These are phyloP conservation scores for Termitomyces sp. DNA, from an alignment of 768 basidiomycete species.

Conservation along the genomic window DNA sequence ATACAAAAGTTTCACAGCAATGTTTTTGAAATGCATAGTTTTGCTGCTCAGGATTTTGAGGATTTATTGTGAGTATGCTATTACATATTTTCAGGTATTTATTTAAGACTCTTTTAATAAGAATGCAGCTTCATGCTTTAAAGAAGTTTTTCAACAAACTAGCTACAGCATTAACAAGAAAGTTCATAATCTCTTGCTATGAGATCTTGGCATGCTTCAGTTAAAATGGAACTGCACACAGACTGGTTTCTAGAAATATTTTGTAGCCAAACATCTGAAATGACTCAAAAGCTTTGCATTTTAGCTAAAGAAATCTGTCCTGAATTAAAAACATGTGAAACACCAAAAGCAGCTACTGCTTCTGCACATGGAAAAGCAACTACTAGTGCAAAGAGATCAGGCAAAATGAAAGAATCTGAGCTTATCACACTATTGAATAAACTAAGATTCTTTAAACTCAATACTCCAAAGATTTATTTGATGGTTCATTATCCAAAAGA, in stretches of 20 bases:
- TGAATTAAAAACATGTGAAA: constrained; percentile 11
- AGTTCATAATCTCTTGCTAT: too few relatives aligned
- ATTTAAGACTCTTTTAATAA: background rate
- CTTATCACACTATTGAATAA: background rate
- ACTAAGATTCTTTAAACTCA: background rate
- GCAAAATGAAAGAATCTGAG: background rate
- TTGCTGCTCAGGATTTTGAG: too few relatives aligned
- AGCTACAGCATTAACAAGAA: too few relatives aligned
- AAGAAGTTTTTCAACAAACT: background rate
- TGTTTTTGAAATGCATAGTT: too few relatives aligned
- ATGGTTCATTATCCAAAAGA: constrained; percentile 5
- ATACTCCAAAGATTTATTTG: background rate
- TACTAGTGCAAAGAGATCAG: background rate
- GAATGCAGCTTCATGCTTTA: background rate
- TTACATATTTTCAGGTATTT: too few relatives aligned
- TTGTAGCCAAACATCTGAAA: too few relatives aligned
- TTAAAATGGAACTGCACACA: too few relatives aligned
- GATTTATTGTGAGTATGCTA: background rate
- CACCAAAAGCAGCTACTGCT: background rate
- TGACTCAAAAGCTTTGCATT: too few relatives aligned
- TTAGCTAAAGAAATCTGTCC: too few relatives aligned
- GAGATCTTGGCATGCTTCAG: too few relatives aligned
- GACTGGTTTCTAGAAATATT: too few relatives aligned
- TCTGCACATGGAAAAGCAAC: background rate
- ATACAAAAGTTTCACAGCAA: too few relatives aligned